Conservation (phyloP, 2,329 filamentous ascomycete genomes). For the Shiraia sp. region DNA sequence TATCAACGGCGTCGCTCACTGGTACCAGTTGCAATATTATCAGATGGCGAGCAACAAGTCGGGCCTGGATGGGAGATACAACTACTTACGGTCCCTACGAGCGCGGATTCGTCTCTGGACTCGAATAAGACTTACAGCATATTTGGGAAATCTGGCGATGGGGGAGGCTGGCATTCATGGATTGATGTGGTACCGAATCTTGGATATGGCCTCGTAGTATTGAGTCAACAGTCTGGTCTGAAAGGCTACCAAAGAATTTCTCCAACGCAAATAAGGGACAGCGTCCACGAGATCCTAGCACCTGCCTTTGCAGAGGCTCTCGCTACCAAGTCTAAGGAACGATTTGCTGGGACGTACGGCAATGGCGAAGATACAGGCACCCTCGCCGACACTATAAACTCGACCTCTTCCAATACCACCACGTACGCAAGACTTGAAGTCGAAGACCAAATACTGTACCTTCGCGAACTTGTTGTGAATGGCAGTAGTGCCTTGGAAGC, state of each 20-base stretch:
- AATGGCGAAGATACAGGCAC: constrained; percentile 22
- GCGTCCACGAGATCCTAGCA: constrained; percentile 27
- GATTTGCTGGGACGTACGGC: constrained; percentile 29
- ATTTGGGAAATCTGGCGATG: constrained; percentile 39
- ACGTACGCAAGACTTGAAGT: constrained; percentile 30
- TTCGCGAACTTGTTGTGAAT: constrained; percentile 32
- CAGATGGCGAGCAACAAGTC: constrained; percentile 32
- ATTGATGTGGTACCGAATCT: constrained; percentile 36
- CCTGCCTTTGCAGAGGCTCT: constrained; percentile 32
- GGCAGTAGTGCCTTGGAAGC: constrained; percentile 33
- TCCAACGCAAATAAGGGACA: constrained; percentile 17
- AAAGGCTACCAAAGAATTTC: constrained; percentile 18
- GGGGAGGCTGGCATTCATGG: constrained; percentile 37
- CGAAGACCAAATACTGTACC: constrained; percentile 29
- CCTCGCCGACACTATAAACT: constrained; percentile 18
- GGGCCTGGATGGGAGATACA: constrained; percentile 39
- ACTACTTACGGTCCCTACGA: constrained; percentile 15
- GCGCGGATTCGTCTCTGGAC: constrained; percentile 6
- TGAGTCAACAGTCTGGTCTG: constrained; percentile 22
- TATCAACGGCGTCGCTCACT: constrained; percentile 29
- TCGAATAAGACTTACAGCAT: constrained; percentile 25
- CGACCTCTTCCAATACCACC: constrained; percentile 4
- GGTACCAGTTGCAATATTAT: constrained; percentile 23
- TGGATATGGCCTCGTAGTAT: constrained; percentile 33
- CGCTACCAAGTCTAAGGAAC: constrained; percentile 8